Percentiles rank a stretch among this genome's conserved stretches.
These are phyloP conservation scores for Lentinula detonsa DNA, from an alignment of 768 basidiomycete genomes.

Conservation along the genomic window DNA sequence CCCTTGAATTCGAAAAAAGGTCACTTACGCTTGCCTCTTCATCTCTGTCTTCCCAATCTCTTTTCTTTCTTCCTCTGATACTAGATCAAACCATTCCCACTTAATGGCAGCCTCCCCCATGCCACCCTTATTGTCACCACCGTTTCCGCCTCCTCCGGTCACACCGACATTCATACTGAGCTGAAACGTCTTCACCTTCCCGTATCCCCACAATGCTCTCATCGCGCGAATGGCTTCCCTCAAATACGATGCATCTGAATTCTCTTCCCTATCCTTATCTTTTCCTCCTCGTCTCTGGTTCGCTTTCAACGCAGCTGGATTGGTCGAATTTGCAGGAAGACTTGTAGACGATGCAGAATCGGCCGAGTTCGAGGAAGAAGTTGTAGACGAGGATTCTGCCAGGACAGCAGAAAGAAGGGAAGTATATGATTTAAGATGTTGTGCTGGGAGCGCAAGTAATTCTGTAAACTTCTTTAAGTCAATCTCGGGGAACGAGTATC, in stretches of 20 bases:
- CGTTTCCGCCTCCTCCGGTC: background rate
- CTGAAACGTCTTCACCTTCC: constrained; percentile 87
- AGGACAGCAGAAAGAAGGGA: constrained; percentile 24
- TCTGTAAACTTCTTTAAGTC: constrained; percentile 64
- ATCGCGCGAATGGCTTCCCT: constrained; percentile 82
- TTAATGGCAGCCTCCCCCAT: constrained; percentile 48
- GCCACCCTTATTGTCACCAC: background rate
- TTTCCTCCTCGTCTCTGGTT: background rate
- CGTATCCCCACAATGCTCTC: constrained; percentile 71
- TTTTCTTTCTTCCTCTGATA: constrained; percentile 58
- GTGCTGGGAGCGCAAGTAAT: constrained; percentile 62
- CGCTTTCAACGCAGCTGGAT: background rate
- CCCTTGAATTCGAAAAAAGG: background rate
- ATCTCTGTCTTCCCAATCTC: constrained; percentile 64
- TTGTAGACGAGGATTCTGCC: background rate
- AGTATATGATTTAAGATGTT: constrained; percentile 82
- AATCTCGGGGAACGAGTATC: constrained; percentile 21
- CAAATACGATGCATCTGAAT: constrained; percentile 79
- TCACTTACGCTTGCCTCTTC: constrained; percentile 77
- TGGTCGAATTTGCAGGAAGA: background rate
- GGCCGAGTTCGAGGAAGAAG: background rate
- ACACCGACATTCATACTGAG: constrained; percentile 75
- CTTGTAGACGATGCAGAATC: background rate
- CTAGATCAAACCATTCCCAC: constrained; percentile 89
- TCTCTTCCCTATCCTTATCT: constrained; percentile 38